Conservation (phyloP, 2,329 filamentous ascomycete genomes). For the Apiospora saccharicola region DNA sequence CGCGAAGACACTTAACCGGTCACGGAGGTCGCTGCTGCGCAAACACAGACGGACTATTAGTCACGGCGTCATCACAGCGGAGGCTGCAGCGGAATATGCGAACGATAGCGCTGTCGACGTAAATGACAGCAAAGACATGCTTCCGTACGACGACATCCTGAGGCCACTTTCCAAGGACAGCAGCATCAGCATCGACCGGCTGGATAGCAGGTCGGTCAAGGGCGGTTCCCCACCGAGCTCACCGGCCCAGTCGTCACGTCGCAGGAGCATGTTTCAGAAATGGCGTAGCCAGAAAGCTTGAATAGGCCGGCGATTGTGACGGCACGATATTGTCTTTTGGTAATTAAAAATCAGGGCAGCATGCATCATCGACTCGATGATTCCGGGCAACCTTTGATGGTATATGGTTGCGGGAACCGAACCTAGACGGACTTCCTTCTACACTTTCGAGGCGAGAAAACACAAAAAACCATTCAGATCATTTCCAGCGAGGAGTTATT, state of each 20-base stretch:
- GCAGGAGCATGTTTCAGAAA: slow-evolving; percentile 16
- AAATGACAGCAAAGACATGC: slow-evolving; percentile 31
- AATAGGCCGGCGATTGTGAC: not conserved
- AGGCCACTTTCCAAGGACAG: slow-evolving; percentile 38
- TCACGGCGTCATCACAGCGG: slow-evolving; percentile 53
- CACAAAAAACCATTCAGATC: not conserved
- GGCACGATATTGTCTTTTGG: not conserved
- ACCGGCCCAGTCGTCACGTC: slow-evolving; percentile 12
- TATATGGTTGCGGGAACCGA: slow-evolving; percentile 9
- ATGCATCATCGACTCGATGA: not conserved
- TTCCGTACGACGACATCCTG: slow-evolving; percentile 29
- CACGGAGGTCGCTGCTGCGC: slow-evolving; percentile 54
- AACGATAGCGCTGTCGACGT: slow-evolving; percentile 36
- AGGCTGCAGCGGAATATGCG: slow-evolving; percentile 45
- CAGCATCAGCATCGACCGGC: not conserved
- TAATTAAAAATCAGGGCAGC: not conserved
- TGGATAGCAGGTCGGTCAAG: not conserved
- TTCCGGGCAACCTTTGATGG: slow-evolving; percentile 6
- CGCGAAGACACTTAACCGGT: slow-evolving; percentile 49
- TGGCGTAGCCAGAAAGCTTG: slow-evolving; percentile 12
- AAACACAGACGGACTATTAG: slow-evolving; percentile 56
- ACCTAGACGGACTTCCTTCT: not conserved
- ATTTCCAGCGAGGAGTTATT: slow-evolving; percentile 22
- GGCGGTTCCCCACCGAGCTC: slow-evolving; percentile 1
- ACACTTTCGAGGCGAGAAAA: not conserved